phyloP scores from a whole-genome alignment of 1,284 basidiomycete genomes.

The Moesziomyces sp. region DNA sequence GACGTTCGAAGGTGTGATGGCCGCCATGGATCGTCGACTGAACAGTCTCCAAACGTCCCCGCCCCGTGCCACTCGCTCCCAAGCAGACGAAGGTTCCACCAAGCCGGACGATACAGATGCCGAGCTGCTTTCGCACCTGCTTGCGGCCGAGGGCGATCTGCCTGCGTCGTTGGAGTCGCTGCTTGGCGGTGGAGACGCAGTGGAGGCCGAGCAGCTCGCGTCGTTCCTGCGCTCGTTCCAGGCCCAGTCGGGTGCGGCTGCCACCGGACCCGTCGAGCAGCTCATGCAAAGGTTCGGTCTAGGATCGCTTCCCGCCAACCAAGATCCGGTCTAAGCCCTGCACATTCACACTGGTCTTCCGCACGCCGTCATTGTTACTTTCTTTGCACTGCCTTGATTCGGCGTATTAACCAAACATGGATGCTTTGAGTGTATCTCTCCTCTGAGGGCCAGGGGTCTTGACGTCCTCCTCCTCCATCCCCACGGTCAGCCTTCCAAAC shows the following conservation, averaged over 20 bases:
- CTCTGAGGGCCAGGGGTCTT: conserved; percentile 33
- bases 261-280: conserved; percentile 26
- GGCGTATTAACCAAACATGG: conserved; percentile 4
- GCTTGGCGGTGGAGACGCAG: not conserved
- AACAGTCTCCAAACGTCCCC: not conserved
- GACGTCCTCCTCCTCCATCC: conserved; percentile 9
- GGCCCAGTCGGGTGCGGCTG: conserved; percentile 19
- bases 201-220: conserved; percentile 19
- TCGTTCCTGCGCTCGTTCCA: conserved; percentile 32
- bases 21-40: conserved; percentile 33
- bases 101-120: conserved; percentile 2
- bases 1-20: conserved; percentile 41
- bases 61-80: not conserved
- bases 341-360: no score
- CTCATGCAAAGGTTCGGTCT: conserved; percentile 42
- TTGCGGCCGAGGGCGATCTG: conserved; percentile 22
- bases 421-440: conserved; percentile 27
- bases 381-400: no score
- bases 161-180: conserved; percentile 14
- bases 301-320: conserved; percentile 31
- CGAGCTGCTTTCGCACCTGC: conserved; percentile 32
- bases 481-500: conserved; percentile 11
- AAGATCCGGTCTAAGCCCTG: conserved; percentile 2
- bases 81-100: not conserved
- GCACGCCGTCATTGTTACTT: no score